Percentiles rank a stretch among this genome's conserved stretches.
Evolutionary conservation across 2,329 filamentous ascomycete genomes (phyloP).

Genomic region (Mycosphaerella arachidis): DNA sequence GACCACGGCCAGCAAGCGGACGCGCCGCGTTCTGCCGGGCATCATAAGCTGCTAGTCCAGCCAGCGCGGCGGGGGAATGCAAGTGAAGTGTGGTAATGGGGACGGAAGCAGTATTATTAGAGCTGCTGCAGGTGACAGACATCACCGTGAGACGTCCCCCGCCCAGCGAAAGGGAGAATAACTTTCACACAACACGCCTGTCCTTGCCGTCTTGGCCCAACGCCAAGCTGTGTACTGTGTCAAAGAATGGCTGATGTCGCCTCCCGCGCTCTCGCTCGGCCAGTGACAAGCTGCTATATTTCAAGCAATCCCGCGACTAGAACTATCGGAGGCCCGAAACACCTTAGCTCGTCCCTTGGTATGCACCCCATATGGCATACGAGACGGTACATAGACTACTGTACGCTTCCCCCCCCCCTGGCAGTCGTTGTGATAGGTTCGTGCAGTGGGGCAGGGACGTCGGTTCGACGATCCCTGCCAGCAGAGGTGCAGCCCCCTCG

Average conservation of each 20-base stretch:
- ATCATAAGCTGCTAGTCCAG: constrained; percentile 8
- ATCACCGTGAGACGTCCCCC: background rate
- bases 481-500: background rate
- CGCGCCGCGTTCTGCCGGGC: constrained; percentile 24
- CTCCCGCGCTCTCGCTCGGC: background rate
- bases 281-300: background rate
- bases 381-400: too few relatives aligned
- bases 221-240: background rate
- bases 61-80: background rate
- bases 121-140: background rate
- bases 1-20: constrained; percentile 23
- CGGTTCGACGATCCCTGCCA: too few relatives aligned
- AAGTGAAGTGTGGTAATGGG: background rate
- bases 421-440: too few relatives aligned
- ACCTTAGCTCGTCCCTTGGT: background rate
- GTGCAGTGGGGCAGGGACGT: too few relatives aligned
- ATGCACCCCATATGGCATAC: background rate
- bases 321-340: background rate
- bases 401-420: too few relatives aligned
- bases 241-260: too few relatives aligned
- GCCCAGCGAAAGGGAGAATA: background rate
- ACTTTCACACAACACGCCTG: background rate
- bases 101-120: background rate
- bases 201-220: background rate
- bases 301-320: background rate